Evolutionary conservation across 2,329 filamentous ascomycete species (phyloP), one percentile per base, ranked within the genome.

Genomic region (Tolypocladium cylindrosporum): DNA sequence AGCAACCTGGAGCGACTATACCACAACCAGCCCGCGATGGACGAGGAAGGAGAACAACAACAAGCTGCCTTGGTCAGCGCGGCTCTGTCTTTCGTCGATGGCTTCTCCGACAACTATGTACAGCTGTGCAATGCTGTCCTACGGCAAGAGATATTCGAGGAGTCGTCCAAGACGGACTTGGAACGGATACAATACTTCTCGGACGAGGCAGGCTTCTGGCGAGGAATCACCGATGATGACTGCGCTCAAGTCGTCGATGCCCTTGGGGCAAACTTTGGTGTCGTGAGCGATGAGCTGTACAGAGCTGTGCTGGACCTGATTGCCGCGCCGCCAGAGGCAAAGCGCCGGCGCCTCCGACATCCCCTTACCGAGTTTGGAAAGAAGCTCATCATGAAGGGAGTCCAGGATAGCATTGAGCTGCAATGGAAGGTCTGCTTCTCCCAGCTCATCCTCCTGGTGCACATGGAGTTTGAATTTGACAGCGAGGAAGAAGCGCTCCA

Each of bases 391-490:
- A 82, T 96, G 13, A 86, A 86, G 61, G 87, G 90, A 8, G 85
- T 89, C 0, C 88, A 93, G 67, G 91, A 97, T 68, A 87, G 83
- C 14, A 81, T 94, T 8, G 80, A 88, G 55, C 74, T 90, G 39
- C 87, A 89, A 60, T 86, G 86, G 74, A 84, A 84, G 60, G 78
- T 94, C 10, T 84, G 95, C 55, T 85, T 95, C 61, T 91, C 93
- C 67, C 83, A 97, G 59, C 76, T 97, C 2, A 80, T 94, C 3
- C 79, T 99, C 8, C 79, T 96, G 19, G 81, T 94, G 11, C 91
- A 97, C 70, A 88, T 97, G 79, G 88, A 94, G 69, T 87, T 86
- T 43, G 90, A 94, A 67, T 82, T 90, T 56, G 88, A 92, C 59
- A 83, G 86, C 62, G 85, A 87, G 48, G 85, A 90, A 45, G 83